A percentile compares a stretch with the other conserved stretches of the same genome.
Conservation (phyloP, 2,329 filamentous ascomycete genomes). For the Helotiales sp. region DNA sequence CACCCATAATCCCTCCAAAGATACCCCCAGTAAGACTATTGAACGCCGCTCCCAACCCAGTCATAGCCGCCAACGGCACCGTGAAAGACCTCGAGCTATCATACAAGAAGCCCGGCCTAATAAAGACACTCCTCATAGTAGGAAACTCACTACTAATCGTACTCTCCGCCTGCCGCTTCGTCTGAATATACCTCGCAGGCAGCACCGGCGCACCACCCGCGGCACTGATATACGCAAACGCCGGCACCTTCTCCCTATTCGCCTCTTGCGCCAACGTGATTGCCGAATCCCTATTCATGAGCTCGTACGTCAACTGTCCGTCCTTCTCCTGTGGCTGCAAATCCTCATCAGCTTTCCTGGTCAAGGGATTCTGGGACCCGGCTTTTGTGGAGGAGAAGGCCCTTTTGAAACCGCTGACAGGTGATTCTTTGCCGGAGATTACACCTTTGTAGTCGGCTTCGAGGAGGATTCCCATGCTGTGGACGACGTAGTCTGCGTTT, state of each 20-base stretch:
- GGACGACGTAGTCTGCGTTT: conserved; percentile 83
- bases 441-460: conserved; percentile 98
- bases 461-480: conserved; percentile 93
- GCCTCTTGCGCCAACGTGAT: conserved; percentile 83
- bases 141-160: conserved; percentile 76
- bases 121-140: conserved; percentile 77
- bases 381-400: conserved; percentile 74
- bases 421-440: conserved; percentile 79
- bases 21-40: conserved; percentile 79
- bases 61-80: conserved; percentile 79
- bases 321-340: conserved; percentile 69
- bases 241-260: conserved; percentile 63
- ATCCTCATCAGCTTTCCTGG: conserved; percentile 61
- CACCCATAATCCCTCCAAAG: conserved; percentile 77
- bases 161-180: conserved; percentile 88
- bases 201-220: conserved; percentile 84
- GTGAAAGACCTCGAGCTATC: conserved; percentile 83
- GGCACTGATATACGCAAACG: conserved; percentile 89
- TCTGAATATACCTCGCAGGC: conserved; percentile 83
- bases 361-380: conserved; percentile 72
- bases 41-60: conserved; percentile 74
- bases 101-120: conserved; percentile 88
- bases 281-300: conserved; percentile 94
- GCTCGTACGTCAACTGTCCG: conserved; percentile 89
- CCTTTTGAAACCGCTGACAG: conserved; percentile 76